Base-by-base conservation (phyloP, 495 filamentous ascomycete genomes). In the Filosporella fistucella region DNA sequence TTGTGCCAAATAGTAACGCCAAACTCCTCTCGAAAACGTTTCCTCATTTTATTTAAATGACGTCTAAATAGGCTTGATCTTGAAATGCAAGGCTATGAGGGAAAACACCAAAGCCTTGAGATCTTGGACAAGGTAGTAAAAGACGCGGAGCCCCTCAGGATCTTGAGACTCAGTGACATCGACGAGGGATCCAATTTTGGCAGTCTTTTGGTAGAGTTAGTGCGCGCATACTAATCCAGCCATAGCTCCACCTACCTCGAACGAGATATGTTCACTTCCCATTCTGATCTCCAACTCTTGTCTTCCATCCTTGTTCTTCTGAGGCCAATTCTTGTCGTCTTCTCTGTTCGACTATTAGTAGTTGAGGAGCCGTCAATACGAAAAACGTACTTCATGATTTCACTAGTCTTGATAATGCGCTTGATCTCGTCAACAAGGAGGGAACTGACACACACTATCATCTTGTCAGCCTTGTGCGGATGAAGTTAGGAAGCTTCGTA, bases 121-220 rank as follows among this genome's bases (percentile, higher is more conserved):
- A 59, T 99, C 94, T 63, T 97, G 94, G 4, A 97, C 91, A 0
- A 99, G 85, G 61, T 99, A 99, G 73, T 99, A 97, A 66, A 99
- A 99, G n/a, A 99, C 94, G 11, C 94, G 80, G 12, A 99, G 78
- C 25, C 94, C 94, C 65, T 99, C 94, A 9, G 94, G 94, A 62
- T 99, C 94, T 17, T 84, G 84, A 3, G 91, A 96, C 54, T 96
- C 94, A 33, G 88, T 91, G 37, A 99, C 91, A 62, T 99, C 94
- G 57, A 93, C 89, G 35, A 99, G 71, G 12, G 93, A 97, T 45
- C 94, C 94, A 56, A 99, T 97, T 68, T 99, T 99, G 18, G 94
- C 94, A 13, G 94, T 99, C 91, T 96, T 57, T 32, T 4, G 23
- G 32, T n/a, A n/a, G 12, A 14, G 18, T 5, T n/a, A 4, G 4